phyloP scores from a whole-genome alignment of 2,329 filamentous ascomycete species.

The Pseudocercospora eumusae region DNA sequence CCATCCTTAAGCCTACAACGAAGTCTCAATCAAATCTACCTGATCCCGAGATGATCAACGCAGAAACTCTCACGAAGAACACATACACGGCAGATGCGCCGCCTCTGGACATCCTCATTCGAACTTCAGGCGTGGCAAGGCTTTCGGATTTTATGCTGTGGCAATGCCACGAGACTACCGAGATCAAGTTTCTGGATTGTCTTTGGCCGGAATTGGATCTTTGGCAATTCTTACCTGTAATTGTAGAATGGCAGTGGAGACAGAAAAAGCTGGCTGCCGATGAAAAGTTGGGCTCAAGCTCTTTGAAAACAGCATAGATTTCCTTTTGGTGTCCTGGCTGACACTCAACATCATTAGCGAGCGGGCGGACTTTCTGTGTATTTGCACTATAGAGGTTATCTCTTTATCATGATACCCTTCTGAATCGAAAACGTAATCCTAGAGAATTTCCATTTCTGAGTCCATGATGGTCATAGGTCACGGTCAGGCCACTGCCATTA shows the following conservation, averaged over 20 bases:
- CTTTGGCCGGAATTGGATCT: conserved; percentile 96
- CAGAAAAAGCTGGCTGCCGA: conserved; percentile 46
- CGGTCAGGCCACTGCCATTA: background rate
- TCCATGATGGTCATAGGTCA: background rate
- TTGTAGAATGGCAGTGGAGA: conserved; percentile 83
- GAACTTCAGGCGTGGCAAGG: conserved; percentile 89
- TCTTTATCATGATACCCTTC: conserved; percentile 9
- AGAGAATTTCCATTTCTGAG: background rate
- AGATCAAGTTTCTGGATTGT: conserved; percentile 88
- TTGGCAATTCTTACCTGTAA: conserved; percentile 86
- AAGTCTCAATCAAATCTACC: conserved; percentile 40
- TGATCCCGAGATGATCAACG: conserved; percentile 87
- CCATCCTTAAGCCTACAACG: conserved; percentile 39
- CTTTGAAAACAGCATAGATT: conserved; percentile 18
- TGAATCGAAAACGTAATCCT: background rate
- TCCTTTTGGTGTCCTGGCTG: background rate
- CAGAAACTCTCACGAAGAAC: conserved; percentile 77
- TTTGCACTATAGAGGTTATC: background rate
- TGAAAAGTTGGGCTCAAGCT: conserved; percentile 13
- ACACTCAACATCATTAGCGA: background rate
- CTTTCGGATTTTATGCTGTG: conserved; percentile 98
- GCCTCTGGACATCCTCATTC: conserved; percentile 84
- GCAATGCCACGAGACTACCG: conserved; percentile 92
- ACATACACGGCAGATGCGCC: conserved; percentile 86
- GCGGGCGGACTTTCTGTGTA: background rate